Conservation (phyloP, 164 flowering plant genomes). For the grape (Vitis vinifera) region ASM3070453v1 NC_081806.1:4581501-4582000, state of each 20-base stretch:
- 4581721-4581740: constrained; percentile 70
- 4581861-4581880: constrained; percentile 72
- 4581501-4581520: constrained; percentile 59
- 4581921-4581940: constrained; percentile 67
- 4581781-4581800: constrained; percentile 68
- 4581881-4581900: constrained; percentile 69
- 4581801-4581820: constrained; percentile 66
- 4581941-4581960: constrained; percentile 77
- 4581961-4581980: constrained; percentile 78
- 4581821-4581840: constrained; percentile 57
- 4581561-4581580: constrained; percentile 80
- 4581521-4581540: constrained; percentile 77
- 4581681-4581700: constrained; percentile 57
- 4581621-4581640: constrained; percentile 59
- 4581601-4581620: constrained; percentile 68
- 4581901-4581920: constrained; percentile 81
- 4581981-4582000: constrained; percentile 70
- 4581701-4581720: constrained; percentile 72
- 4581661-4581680: constrained; percentile 89
- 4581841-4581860: constrained; percentile 83
- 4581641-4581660: constrained; percentile 67
- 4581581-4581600: constrained; percentile 69
- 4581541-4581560: constrained; percentile 63
- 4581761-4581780: constrained; percentile 67
- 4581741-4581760: constrained; percentile 79